Conservation (phyloP, 345 rosid genomes). For the Salix exigua region DNA sequence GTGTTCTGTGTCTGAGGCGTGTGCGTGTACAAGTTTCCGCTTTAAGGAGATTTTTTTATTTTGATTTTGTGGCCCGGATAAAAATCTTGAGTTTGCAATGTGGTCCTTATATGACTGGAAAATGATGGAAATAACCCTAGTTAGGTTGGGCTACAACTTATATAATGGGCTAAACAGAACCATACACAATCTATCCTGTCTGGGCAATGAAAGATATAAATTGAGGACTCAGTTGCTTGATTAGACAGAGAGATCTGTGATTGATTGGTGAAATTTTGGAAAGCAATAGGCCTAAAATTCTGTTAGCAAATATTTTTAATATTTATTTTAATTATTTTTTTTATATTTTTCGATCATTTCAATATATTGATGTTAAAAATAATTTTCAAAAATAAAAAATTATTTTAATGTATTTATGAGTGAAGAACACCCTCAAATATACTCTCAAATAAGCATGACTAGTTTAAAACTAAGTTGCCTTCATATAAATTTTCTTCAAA, state of each 20-base stretch:
- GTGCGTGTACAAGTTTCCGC: neutral
- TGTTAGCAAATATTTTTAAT: neutral
- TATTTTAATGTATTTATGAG: too few species aligned
- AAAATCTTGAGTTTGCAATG: neutral
- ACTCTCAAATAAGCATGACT: neutral
- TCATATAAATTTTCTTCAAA: neutral
- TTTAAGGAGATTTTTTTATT: neutral
- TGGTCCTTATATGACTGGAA: neutral
- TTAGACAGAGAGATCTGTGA: too few species aligned
- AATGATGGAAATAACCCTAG: neutral
- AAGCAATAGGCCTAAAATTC: neutral
- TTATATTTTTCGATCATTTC: too few species aligned
- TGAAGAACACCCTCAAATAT: too few species aligned
- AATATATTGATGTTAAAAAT: too few species aligned
- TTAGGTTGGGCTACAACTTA: neutral
- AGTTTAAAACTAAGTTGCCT: neutral
- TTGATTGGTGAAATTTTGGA: neutral
- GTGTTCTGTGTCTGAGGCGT: neutral
- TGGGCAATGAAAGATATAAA: too few species aligned
- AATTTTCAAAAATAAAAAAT: too few species aligned
- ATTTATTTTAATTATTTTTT: too few species aligned
- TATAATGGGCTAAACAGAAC: neutral
- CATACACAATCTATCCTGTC: too few species aligned
- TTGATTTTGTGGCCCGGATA: neutral
- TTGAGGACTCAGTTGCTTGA: too few species aligned